Conservation (phyloP, 495 filamentous ascomycete species). For the Staphylotrichum tortipilum region DNA sequence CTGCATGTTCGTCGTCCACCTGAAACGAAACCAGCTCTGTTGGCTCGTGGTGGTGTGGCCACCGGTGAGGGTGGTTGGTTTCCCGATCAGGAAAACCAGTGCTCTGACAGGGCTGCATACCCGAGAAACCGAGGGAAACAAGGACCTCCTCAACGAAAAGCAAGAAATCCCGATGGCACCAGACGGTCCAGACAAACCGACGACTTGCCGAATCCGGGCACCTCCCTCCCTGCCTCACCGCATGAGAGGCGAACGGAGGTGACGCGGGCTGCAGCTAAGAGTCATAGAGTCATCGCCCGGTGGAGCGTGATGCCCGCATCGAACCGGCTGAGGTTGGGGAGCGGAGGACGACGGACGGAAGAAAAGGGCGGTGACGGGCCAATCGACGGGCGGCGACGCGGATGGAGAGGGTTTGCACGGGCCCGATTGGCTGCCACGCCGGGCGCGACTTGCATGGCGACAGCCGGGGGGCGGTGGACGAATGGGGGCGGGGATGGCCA, state of each 20-base stretch:
- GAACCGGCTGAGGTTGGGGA: not conserved
- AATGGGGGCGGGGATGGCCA: constrained; percentile 3
- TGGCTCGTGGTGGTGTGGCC: not conserved
- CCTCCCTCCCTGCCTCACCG: not conserved
- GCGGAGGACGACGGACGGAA: too few species aligned
- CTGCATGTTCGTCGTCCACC: not conserved
- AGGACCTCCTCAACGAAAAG: too few species aligned
- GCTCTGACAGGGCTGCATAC: too few species aligned
- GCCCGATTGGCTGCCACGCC: not conserved
- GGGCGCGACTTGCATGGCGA: constrained; percentile 6
- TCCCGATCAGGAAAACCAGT: not conserved
- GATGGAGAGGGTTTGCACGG: constrained; percentile 8
- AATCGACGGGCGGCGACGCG: constrained; percentile 9
- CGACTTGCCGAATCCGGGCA: constrained; percentile 5
- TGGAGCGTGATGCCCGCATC: too few species aligned
- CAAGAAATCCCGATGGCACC: too few species aligned
- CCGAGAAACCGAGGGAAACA: not conserved
- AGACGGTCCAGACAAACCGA: constrained; percentile 1
- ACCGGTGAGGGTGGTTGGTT: too few species aligned
- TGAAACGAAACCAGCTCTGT: constrained; percentile 1
- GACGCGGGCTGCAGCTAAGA: not conserved
- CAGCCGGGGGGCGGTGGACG: not conserved
- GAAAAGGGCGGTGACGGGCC: constrained; percentile 1
- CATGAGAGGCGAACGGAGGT: not conserved
- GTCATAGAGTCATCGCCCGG: not conserved